phyloP scores from a whole-genome alignment of 225 moss, liverwort and hornwort genomes.

The Sphagnum contortum region DNA sequence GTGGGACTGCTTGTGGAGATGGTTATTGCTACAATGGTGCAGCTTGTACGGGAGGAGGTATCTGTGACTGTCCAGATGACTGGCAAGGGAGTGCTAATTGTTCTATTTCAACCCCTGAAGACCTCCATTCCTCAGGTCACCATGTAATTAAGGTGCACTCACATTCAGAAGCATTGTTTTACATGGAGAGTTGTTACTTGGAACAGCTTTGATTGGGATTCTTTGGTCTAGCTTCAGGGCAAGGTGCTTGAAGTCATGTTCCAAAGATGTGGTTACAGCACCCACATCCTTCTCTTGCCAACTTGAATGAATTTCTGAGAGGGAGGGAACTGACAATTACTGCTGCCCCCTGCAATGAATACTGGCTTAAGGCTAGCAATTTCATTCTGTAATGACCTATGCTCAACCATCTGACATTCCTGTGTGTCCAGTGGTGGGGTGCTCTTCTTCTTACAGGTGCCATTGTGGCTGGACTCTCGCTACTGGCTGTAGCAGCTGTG shows the following conservation, averaged over 20 bases:
- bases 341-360: not conserved
- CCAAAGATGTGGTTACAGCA: too few relatives aligned
- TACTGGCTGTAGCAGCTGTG: conserved; percentile 8
- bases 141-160: conserved; percentile 21
- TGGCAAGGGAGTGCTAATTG: conserved; percentile 64
- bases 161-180: not conserved
- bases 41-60: conserved; percentile 19
- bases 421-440: conserved; percentile 55
- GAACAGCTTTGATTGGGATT: not conserved
- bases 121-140: conserved; percentile 9
- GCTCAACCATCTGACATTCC: conserved; percentile 7
- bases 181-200: too few relatives aligned
- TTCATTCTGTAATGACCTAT: not conserved
- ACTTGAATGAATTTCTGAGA: too few relatives aligned
- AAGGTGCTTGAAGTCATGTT: too few relatives aligned
- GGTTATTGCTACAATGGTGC: conserved; percentile 68
- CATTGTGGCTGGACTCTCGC: conserved; percentile 23
- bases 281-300: too few relatives aligned
- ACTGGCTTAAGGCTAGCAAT: not conserved
- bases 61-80: conserved; percentile 44
- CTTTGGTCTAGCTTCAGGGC: not conserved
- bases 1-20: conserved; percentile 31
- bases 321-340: not conserved
- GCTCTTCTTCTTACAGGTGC: conserved; percentile 41
- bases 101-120: conserved; percentile 27